Conservation (phyloP, 805 yeast species). For the Teunomyces pallodes region DNA sequence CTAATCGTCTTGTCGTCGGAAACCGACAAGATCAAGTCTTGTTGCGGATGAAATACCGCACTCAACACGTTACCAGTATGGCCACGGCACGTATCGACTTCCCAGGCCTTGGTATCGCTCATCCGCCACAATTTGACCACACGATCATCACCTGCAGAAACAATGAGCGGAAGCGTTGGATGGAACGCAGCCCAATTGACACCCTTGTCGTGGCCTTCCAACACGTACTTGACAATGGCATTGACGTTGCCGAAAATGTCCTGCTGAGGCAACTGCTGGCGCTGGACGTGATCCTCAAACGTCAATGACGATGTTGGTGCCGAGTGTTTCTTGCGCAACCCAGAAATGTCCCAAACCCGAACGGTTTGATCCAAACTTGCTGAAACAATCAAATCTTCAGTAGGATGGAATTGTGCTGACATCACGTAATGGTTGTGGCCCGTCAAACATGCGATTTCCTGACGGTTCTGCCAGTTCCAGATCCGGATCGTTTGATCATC, state of each 20-base stretch:
- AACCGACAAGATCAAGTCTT: constrained; percentile 87
- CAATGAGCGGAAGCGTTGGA: constrained; percentile 91
- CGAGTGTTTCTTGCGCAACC: constrained; percentile 90
- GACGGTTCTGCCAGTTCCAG: constrained; percentile 99
- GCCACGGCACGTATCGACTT: constrained; percentile 97
- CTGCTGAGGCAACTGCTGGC: constrained; percentile 74
- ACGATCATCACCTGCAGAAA: constrained; percentile 95
- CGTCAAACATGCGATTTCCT: constrained; percentile 93
- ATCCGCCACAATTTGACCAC: constrained; percentile 95
- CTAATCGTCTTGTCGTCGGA: constrained; percentile 95
- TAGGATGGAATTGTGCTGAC: constrained; percentile 97
- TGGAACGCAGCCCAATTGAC: constrained; percentile 99
- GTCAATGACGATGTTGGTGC: constrained; percentile 56
- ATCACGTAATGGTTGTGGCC: constrained; percentile 98
- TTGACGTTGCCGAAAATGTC: constrained; percentile 94
- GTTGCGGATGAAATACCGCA: constrained; percentile 89
- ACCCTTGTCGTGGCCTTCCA: constrained; percentile 98
- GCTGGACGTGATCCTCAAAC: constrained; percentile 59
- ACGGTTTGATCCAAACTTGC: constrained; percentile 98
- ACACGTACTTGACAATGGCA: constrained; percentile 90
- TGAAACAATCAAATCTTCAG: constrained; percentile 90
- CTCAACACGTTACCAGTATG: constrained; percentile 91
- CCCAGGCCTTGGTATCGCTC: constrained; percentile 98
- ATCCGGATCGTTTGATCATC: constrained; percentile 98
- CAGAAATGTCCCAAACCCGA: constrained; percentile 97